These are phyloP conservation scores for Arthrocladium fulminans DNA, from an alignment of 2,329 filamentous ascomycete species.

Conservation along the genomic window DNA sequence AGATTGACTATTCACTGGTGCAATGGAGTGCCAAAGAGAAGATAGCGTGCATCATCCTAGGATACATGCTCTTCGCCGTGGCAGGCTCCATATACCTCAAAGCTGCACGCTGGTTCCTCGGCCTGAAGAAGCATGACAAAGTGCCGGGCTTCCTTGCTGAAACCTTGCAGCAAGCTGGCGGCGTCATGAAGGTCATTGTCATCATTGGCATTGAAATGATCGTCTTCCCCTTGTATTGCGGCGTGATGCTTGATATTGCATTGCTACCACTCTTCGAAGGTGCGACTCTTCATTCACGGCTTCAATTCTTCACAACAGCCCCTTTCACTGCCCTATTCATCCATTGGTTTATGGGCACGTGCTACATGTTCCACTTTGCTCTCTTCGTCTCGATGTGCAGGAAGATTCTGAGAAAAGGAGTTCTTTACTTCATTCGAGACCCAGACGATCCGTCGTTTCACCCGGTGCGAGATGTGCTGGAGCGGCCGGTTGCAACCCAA, in stretches of 20 bases:
- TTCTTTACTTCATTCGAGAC: constrained; percentile 95
- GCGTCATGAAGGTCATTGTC: constrained; percentile 93
- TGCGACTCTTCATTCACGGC: constrained; percentile 65
- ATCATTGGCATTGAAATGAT: constrained; percentile 99
- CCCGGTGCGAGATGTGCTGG: constrained; percentile 89
- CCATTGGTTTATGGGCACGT: constrained; percentile 97
- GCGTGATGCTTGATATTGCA: constrained; percentile 77
- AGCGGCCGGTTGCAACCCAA: constrained; percentile 84
- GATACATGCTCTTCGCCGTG: constrained; percentile 69
- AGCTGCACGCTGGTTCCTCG: constrained; percentile 60
- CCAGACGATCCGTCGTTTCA: constrained; percentile 98
- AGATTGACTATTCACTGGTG: constrained; percentile 48
- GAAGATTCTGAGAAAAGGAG: constrained; percentile 90
- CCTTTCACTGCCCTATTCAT: constrained; percentile 90
- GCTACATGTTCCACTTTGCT: constrained; percentile 99
- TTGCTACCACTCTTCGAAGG: constrained; percentile 80
- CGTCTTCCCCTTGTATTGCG: constrained; percentile 91
- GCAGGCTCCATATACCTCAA: constrained; percentile 72
- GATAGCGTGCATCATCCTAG: constrained; percentile 65
- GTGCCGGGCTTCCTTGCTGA: constrained; percentile 72
- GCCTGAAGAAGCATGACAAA: constrained; percentile 44
- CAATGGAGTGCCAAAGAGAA: constrained; percentile 62
- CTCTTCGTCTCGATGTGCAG: constrained; percentile 98
- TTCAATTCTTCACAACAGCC: constrained; percentile 67
- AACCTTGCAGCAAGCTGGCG: constrained; percentile 80